phyloP scores from a whole-genome alignment of 495 filamentous ascomycete species.

The Acidiella bohemica region DNA sequence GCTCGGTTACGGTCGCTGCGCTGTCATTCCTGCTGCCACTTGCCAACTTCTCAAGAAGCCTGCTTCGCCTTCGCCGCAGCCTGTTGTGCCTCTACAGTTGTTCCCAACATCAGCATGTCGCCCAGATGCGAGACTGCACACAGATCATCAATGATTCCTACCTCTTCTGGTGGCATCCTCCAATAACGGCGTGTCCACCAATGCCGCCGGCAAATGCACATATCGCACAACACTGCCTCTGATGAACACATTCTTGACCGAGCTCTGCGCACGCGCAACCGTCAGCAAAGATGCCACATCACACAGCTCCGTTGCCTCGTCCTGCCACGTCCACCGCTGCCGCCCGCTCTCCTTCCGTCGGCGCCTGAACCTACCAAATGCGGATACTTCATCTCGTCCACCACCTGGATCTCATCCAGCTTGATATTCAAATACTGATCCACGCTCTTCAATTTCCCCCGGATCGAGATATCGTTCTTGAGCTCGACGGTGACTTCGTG shows the following conservation, averaged over 20 bases:
- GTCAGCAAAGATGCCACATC: conserved; percentile 5
- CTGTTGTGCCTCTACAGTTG: conserved; percentile 19
- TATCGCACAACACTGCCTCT: conserved; percentile 92
- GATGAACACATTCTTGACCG: conserved; percentile 98
- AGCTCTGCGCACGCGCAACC: conserved; percentile 37
- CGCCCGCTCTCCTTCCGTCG: background rate
- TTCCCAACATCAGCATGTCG: background rate
- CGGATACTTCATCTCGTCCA: conserved; percentile 84
- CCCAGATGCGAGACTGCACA: no score
- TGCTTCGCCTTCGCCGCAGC: conserved; percentile 20
- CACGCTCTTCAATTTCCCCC: conserved; percentile 85
- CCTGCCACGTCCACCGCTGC: no score
- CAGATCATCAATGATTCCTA: no score
- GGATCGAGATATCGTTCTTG: conserved; percentile 96
- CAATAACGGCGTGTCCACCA: conserved; percentile 78
- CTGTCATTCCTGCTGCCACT: no score
- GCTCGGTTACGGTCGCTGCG: no score
- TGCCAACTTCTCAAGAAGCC: no score
- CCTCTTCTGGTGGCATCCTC: conserved; percentile 95
- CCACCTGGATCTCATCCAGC: conserved; percentile 80
- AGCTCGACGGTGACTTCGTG: conserved; percentile 93
- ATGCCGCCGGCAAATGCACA: conserved; percentile 75
- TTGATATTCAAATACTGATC: conserved; percentile 99
- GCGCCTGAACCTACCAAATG: conserved; percentile 50
- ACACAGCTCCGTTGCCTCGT: no score